Percentiles rank a stretch among this genome's conserved stretches.
Evolutionary conservation across 1,139 yeast species (phyloP).

Genomic region (Protomyces macrosporus): DNA sequence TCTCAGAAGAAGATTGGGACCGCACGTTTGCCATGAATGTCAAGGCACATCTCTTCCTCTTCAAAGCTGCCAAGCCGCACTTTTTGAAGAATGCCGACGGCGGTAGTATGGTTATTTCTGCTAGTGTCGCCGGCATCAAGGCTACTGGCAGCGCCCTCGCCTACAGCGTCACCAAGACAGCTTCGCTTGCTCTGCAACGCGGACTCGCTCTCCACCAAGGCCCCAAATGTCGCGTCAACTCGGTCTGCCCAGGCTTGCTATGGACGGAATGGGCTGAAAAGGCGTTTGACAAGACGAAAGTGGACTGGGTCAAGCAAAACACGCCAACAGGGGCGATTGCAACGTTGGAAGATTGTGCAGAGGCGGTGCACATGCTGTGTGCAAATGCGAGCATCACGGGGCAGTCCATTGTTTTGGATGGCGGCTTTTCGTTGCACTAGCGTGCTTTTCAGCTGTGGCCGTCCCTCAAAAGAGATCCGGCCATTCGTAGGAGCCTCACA

Average conservation of each 20-base stretch:
- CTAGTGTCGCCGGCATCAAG: conserved; percentile 43
- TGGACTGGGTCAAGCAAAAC: conserved; percentile 31
- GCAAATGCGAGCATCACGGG: conserved; percentile 11
- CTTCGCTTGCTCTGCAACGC: conserved; percentile 40
- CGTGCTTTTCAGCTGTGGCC: too few species aligned
- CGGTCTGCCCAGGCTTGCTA: conserved; percentile 44
- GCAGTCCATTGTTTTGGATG: conserved; percentile 13
- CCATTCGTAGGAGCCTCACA: too few species aligned
- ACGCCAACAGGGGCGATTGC: conserved; percentile 2
- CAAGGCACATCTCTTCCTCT: conserved; percentile 41
- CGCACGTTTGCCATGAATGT: conserved; percentile 36
- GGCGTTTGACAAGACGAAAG: conserved; percentile 37
- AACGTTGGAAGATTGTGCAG: conserved; percentile 17
- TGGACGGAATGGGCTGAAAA: conserved; percentile 44
- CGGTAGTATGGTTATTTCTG: conserved; percentile 42
- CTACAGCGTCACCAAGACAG: conserved; percentile 43
- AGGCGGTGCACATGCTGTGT: conserved; percentile 14
- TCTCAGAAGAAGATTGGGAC: conserved; percentile 41
- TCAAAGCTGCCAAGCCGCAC: conserved; percentile 39
- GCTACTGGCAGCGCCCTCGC: conserved; percentile 43
- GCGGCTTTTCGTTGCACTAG: conserved; percentile 3
- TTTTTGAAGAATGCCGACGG: conserved; percentile 40
- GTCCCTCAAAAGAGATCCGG: too few species aligned
- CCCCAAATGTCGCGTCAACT: conserved; percentile 42
- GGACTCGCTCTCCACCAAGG: conserved; percentile 38